Conservation (phyloP, 2,329 filamentous ascomycete species). For the Pochonia chlamydosporia region DNA sequence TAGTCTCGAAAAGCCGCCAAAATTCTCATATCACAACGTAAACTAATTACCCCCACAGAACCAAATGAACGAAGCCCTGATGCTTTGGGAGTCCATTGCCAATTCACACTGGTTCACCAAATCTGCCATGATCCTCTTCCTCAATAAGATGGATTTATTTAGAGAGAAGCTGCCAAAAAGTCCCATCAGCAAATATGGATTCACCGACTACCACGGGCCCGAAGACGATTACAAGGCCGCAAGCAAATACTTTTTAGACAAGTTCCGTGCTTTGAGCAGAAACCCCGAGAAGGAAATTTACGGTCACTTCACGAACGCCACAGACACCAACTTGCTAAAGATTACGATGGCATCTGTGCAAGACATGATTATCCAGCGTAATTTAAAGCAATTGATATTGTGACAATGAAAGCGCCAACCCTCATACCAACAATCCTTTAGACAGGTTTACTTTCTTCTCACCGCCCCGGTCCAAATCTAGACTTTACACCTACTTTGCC, state of each 20-base stretch:
- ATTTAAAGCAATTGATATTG: slow-evolving; percentile 68
- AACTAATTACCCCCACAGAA: slow-evolving; percentile 47
- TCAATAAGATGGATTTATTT: slow-evolving; percentile 87
- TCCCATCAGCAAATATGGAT: slow-evolving; percentile 67
- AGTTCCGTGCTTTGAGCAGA: slow-evolving; percentile 71
- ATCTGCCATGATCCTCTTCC: slow-evolving; percentile 75
- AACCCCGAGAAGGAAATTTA: slow-evolving; percentile 60
- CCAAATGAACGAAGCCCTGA: slow-evolving; percentile 86
- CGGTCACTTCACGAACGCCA: slow-evolving; percentile 57
- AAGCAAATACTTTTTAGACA: slow-evolving; percentile 76
- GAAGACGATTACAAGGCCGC: slow-evolving; percentile 67
- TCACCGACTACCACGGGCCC: slow-evolving; percentile 72
- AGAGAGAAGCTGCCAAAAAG: slow-evolving; percentile 67
- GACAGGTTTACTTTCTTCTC: neutral
- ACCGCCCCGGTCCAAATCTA: neutral
- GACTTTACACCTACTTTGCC: neutral
- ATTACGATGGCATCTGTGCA: slow-evolving; percentile 83
- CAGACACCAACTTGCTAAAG: slow-evolving; percentile 69
- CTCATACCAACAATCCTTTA: neutral
- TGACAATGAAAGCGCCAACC: slow-evolving; percentile 13
- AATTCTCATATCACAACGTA: neutral
- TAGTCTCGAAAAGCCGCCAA: too few relatives aligned
- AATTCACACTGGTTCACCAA: slow-evolving; percentile 84
- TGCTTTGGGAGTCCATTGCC: slow-evolving; percentile 81
- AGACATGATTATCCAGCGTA: slow-evolving; percentile 83